Evolutionary conservation across 129 eudicot genomes (phyloP), one percentile per base, ranked within the genome.

Genomic region (Arctium lappa): DNA sequence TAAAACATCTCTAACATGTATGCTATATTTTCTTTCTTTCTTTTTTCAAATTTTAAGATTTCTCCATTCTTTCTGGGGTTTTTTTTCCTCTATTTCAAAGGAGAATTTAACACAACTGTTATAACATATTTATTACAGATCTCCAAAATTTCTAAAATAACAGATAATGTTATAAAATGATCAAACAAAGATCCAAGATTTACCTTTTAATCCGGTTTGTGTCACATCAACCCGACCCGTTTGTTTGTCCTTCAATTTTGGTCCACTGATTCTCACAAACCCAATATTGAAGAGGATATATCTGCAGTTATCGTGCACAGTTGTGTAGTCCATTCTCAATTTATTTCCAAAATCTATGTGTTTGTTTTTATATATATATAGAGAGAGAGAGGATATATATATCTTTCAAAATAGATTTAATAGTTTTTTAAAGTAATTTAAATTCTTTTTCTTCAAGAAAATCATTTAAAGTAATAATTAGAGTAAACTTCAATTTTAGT

Each of bases 241-340:
- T 66, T 65, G 10, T 8, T 22, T 66, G 71, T n/a, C 13, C 29
- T 60, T n/a, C 29, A 60, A 66, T 66, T 66, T 27, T 66, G 71
- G 71, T 66, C 71, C 71, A 66, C 7, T 66, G 32, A 34, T 66
- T 66, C 71, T 6, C 71, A 66, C 5, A 66, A 66, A 66, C 71
- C 71, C 71, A 27, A 63, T 3, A 36, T 15, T 11, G 29, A 34
- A 37, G 29, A 72, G 50, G 50, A 72, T 72, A 22, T 29, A 36
- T 72, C 10, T 37, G 50, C 48, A 72, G 76, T 72, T 72, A 36
- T 36, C 29, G 50, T 38, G 50, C 76, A 16, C 76, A 72, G 7
- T 16, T 60, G 76, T 34, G 50, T 72, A 36, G 76, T 72, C 76
- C 76, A 72, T 72, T 72, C 31, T 72, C 50, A 11, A 60, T 60